A percentile compares a stretch with the other conserved stretches of the same genome.
phyloP scores from a whole-genome alignment of 106 monocot genomes.

The Allium cepa region DNA sequence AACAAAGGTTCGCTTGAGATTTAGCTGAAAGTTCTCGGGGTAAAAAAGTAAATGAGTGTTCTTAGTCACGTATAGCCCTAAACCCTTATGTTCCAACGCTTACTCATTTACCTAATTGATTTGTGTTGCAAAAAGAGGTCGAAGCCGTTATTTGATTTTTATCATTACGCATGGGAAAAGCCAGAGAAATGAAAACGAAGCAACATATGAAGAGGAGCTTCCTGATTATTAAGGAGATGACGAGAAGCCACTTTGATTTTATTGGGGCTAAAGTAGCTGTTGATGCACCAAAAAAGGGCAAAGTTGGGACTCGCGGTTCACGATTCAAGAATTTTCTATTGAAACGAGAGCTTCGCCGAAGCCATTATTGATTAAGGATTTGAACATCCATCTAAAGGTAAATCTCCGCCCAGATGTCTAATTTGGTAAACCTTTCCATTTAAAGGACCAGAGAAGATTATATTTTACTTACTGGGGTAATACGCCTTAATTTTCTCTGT shows the following conservation, averaged over 20 bases:
- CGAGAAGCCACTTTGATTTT: slow-evolving; percentile 54
- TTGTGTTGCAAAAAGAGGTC: no score
- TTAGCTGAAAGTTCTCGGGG: no score
- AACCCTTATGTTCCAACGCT: no score
- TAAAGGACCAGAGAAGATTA: slow-evolving; percentile 59
- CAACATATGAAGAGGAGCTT: slow-evolving; percentile 86
- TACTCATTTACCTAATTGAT: no score
- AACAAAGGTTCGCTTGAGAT: no score
- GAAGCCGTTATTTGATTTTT: no score
- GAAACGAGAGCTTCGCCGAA: slow-evolving; percentile 92
- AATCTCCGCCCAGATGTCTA: slow-evolving; percentile 44
- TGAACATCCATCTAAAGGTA: slow-evolving; percentile 99
- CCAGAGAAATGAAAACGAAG: slow-evolving; percentile 51
- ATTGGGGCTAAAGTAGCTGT: slow-evolving; percentile 44
- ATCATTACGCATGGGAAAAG: slow-evolving; percentile 60
- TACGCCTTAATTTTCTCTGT: slow-evolving; percentile 87
- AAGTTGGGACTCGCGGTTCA: slow-evolving; percentile 95
- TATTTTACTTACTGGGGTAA: slow-evolving; percentile 82
- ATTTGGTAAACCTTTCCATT: slow-evolving; percentile 69
- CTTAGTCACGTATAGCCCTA: no score
- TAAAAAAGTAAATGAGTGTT: no score
- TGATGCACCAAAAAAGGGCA: slow-evolving; percentile 79
- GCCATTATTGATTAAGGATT: slow-evolving; percentile 98
- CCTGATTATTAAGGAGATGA: slow-evolving; percentile 96
- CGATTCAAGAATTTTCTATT: slow-evolving; percentile 97